Evolutionary conservation across 192 early-diverging fungal species (phyloP), one percentile per base, ranked within the genome.

Genomic region (Gaertneriomyces sp.): DNA sequence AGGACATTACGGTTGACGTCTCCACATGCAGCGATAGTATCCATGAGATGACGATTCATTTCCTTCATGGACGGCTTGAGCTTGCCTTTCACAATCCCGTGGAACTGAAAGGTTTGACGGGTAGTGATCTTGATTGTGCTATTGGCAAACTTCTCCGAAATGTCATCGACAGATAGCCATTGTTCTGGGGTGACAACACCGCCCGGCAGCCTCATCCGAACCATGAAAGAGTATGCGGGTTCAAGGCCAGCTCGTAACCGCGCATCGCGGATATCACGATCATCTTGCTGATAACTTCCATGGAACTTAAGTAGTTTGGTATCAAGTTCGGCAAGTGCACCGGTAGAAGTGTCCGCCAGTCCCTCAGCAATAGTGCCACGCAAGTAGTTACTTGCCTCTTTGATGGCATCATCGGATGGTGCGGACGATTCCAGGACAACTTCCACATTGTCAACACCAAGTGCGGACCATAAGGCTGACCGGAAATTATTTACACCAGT

Each of bases 1-100:
- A 95, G 93, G 61, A 98, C 92, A 82, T 95, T 98, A 63, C 95
- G 87, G 81, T 98, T 98, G 65, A 98, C 95, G 77, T 98, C 95
- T 62, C 95, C 95, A 76, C 95, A 98, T 52, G 95, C 95, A 45
- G 95, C 95, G 50, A 98, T 84, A 39, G 93, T 95, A 76, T 93
- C 80, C 77, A 98, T 86, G 53, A 95, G 76, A 25, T 84, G 83
- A 61, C 88, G 87, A 80, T 98, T 98, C 81, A 98, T 95, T 60
- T 86, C 89, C 61, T 91, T 92, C 67, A 95, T 95, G 58, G 92
- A 83, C 55, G 81, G 72, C 79, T 91, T 93, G 50, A 98, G 80
- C 66, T 92, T 87, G 69, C 83, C 81, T 85, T 98, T 98, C 69
- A 98, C 74, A 58, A 98, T 87, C 66, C 95, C 95, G 69, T 98